Base-by-base conservation (phyloP, 2,329 filamentous ascomycete genomes). In the Talaromyces sp. region DNA sequence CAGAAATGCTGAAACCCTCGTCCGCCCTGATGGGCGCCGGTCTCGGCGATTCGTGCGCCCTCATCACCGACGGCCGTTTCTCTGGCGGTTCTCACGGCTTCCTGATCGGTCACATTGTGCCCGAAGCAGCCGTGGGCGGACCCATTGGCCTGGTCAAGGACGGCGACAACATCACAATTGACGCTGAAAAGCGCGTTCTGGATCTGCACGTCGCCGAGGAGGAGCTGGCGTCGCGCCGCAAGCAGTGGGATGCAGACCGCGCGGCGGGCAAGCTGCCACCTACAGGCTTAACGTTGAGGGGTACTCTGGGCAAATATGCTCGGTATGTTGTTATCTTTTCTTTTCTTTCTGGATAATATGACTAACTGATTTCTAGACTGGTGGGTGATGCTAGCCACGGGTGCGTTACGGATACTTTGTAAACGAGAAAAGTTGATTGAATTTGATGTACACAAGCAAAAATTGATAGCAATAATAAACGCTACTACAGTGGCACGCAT, bases 91-190 rank as follows among this genome's bases (percentile, higher is more conserved):
- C 86, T 64, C 91, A 95, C 83, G 91, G 91, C 44, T 95, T 95
- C 83, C 80, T 95, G 68, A 94, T 95, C 69, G 91, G 91, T 1
- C 91, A 95, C 77, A 89, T 96, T 65, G 91, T 93, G 47, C 92
- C 92, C 30, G 92, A 96, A 78, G 92, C 92, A 8, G 88, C 91
- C 72, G 90, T 90, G 66, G 92, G 92, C 56, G 92, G 92, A 0
- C 92, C 92, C 2, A 95, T 96, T 65, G 92, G 85, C 14, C 82
- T 96, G 10, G 89, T 95, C n/a, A 75, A 84, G 68, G 88, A 96
- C 67, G 92, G 92, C 30, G 92, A 96, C 73, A 82, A 82, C 62
- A 89, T 96, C 67, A 86, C 87, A 56, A 96, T 96, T 63, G 91
- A 96, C 70, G 90, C 92, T 0, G 89, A 93, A 75, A 86, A 87